Conservation (phyloP, 2,329 filamentous ascomycete species). For the Penicillium sp. region DNA sequence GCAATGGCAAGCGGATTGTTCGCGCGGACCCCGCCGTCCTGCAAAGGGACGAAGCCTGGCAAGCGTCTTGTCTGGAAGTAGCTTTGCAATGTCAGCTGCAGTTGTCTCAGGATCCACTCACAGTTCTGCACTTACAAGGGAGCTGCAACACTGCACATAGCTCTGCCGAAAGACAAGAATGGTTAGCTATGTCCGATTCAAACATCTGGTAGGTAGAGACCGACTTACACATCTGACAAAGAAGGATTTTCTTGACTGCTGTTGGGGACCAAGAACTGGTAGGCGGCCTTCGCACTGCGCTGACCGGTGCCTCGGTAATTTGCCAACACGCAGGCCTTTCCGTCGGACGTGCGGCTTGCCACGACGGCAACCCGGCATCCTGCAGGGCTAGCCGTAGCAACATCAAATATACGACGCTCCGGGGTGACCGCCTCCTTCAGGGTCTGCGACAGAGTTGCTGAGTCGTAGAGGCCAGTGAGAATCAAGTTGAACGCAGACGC, state of each 20-base stretch:
- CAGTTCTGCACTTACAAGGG: background rate
- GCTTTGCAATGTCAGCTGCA: background rate
- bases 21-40: background rate
- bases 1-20: background rate
- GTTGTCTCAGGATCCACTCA: too few species aligned
- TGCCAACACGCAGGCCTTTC: too few species aligned
- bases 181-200: background rate
- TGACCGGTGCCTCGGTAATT: background rate
- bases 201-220: background rate
- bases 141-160: background rate
- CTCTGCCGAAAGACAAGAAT: background rate
- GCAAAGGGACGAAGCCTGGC: background rate
- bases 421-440: too few species aligned
- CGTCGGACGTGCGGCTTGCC: too few species aligned
- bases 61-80: background rate
- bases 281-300: background rate
- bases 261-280: background rate
- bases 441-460: too few species aligned
- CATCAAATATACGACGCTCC: too few species aligned
- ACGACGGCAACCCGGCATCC: too few species aligned
- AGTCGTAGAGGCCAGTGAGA: too few species aligned
- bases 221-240: constrained; percentile 11
- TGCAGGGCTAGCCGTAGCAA: too few species aligned
- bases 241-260: background rate
- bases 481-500: too few species aligned